Base-by-base conservation (phyloP, 305 asterid species). In the Solanum hybrid region DNA sequence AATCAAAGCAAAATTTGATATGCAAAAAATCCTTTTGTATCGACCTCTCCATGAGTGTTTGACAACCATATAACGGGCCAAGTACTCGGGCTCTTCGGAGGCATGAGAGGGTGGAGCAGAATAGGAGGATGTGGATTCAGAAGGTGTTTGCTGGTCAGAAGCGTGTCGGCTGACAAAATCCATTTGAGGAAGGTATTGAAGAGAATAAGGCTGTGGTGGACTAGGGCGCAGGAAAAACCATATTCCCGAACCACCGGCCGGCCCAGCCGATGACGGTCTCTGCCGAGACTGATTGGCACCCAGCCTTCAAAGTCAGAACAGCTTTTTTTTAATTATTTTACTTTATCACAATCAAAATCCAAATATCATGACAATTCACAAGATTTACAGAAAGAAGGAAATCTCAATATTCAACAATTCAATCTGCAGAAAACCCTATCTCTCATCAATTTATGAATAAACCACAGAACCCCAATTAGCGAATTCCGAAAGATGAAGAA, bases 41-140 rank as follows among this genome's bases (percentile, higher is more conserved):
- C 98, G 95, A 68, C 99, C 99, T 22, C 99, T 96, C 99, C 99
- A 98, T 26, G 99, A 98, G 93, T 98, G 99, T 91, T 98, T 98
- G 34, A 95, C 89, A 20, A 98, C 99, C 95, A 93, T 78, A 90
- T 97, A 96, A 36, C 99, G 96, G 51, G 97, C 97, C 89, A 96
- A 91, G 89, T 98, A 97, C 95, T 98, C 99, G 3, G 96, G 97
- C 93, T 98, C 99, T 89, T 98, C 99, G 3, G 91, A 90, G 37
- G 95, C 72, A 79, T 86, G 95, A 22, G 92, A 90, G 20, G 94
- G 80, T 87, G 94, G 51, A 29, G 94, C 51, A 31, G 96, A 91
- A 14, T 97, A 84, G 87, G 95, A 90, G 10, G 98, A 73, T 34
- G 90, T 29, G 27, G 93, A 89, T 26, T 68, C 90, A 78, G 90